Percentiles rank a stretch among this genome's conserved stretches.
phyloP scores from a whole-genome alignment of 2,329 filamentous ascomycete species.

The Rutstroemia sydowiana region DNA sequence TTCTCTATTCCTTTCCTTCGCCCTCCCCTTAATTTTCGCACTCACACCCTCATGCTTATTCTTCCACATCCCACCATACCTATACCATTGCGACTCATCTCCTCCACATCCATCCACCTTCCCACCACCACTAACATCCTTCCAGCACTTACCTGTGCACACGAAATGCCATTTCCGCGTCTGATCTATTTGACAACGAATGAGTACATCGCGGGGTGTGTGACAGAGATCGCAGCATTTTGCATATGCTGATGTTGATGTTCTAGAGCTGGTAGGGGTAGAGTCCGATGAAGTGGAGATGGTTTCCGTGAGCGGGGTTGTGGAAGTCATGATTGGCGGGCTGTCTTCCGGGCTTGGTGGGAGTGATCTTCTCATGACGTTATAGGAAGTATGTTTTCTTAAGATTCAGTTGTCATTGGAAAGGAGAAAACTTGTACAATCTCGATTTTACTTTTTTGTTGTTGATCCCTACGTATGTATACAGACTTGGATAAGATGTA shows the following conservation, averaged over 20 bases:
- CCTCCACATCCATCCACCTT: slow-evolving; percentile 9
- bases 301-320: no score
- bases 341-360: no score
- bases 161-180: slow-evolving; percentile 15
- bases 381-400: no score
- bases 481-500: not conserved
- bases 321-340: no score
- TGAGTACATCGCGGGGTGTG: slow-evolving; percentile 10
- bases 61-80: slow-evolving; percentile 18
- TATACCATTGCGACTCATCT: slow-evolving; percentile 9
- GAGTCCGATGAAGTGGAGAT: not conserved
- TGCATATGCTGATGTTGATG: slow-evolving; percentile 7
- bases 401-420: not conserved
- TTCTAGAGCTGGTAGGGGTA: not conserved
- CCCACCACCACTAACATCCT: slow-evolving; percentile 1
- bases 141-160: slow-evolving; percentile 10
- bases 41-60: slow-evolving; percentile 17
- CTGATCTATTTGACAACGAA: slow-evolving; percentile 16
- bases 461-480: no score
- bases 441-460: not conserved
- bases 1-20: slow-evolving; percentile 9
- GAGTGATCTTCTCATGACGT: no score
- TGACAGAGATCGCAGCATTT: slow-evolving; percentile 14
- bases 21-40: slow-evolving; percentile 18
- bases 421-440: no score